phyloP scores from a whole-genome alignment of 2,329 filamentous ascomycete species.

The Fusarium camptoceras region DNA sequence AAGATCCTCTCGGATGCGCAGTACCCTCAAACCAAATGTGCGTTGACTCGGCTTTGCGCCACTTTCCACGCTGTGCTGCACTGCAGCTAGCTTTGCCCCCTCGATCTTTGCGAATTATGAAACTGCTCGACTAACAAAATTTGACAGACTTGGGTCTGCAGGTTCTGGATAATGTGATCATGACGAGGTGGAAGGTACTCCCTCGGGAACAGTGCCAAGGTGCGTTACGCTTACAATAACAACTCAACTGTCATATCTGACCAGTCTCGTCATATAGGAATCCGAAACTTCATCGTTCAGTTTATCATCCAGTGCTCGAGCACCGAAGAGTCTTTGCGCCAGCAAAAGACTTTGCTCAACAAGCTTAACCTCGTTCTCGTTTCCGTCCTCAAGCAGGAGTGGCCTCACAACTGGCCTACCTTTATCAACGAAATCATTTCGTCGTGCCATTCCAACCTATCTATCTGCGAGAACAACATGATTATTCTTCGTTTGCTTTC shows the following conservation, averaged over 20 bases:
- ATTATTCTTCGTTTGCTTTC: slow-evolving; percentile 94
- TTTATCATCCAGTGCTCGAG: slow-evolving; percentile 96
- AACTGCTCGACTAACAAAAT: slow-evolving; percentile 44
- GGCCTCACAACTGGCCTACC: slow-evolving; percentile 99
- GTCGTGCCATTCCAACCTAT: slow-evolving; percentile 92
- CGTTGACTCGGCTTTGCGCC: slow-evolving; percentile 51
- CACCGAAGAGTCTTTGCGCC: slow-evolving; percentile 86
- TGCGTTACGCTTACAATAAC: slow-evolving; percentile 48
- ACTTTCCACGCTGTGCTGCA: slow-evolving; percentile 12
- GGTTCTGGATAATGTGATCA: slow-evolving; percentile 97
- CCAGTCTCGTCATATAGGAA: slow-evolving; percentile 68
- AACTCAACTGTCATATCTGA: slow-evolving; percentile 22
- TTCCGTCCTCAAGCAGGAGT: slow-evolving; percentile 98
- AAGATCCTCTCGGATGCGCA: slow-evolving; percentile 94
- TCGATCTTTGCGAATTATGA: slow-evolving; percentile 6
- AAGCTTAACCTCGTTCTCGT: slow-evolving; percentile 98
- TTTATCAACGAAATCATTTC: slow-evolving; percentile 99
- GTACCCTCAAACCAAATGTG: slow-evolving; percentile 97
- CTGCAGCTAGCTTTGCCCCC: background rate
- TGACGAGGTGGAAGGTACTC: slow-evolving; percentile 98
- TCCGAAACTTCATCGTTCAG: slow-evolving; percentile 98
- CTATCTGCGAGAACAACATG: slow-evolving; percentile 99
- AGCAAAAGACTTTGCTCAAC: slow-evolving; percentile 91
- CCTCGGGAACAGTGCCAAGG: slow-evolving; percentile 96
- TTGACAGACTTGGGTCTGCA: slow-evolving; percentile 86